Base-by-base conservation (phyloP, 1,284 basidiomycete species). In the Quambalaria eucalypti region DNA sequence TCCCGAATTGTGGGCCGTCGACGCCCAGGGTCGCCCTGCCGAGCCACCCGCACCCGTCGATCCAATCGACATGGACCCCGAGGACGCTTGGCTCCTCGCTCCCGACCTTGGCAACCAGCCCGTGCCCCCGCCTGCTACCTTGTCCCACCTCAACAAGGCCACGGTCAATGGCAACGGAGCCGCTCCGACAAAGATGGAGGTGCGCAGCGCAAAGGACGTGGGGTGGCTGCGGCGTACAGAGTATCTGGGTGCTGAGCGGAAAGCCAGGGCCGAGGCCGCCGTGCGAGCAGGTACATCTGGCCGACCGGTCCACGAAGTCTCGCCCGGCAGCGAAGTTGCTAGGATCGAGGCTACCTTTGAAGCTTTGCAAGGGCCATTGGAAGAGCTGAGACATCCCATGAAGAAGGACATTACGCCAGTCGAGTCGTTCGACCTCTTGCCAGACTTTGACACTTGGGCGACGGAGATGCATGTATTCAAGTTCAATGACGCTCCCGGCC, bases 391-490 rank as follows among this genome's bases (percentile, higher is more conserved):
- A 4, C 73, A 75, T 47, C 71, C 73, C 16, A 65, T 57, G 59
- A 75, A 75, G 59, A 50, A 55, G 4, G 60, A 59, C 54, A 60
- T 75, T 48, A 65, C 61, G 28, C 69, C 73, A 2, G 60, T 68
- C 12, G 63, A 69, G 48, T 56, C 63, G 10, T 71, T 64, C 57
- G 68, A 71, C 48, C 59, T 75, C 53, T 61, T 74, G 26, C 73
- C 73, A 4, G 73, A 75, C 50, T 60, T 66, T 25, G 71, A 75
- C 42, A 75, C 73, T 2, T 75, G 73, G 73, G 67, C 72, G 5
- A 74, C 73, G 29, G 52, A 64, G 19, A 65, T 66, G 54, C 65
- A 73, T 36, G 56, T 75, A 8, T 68, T 74, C n/a, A 68, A 69
- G 19, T 75, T 75, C 59, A 60, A 60, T 38, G 68, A 71, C 51